phyloP scores from a whole-genome alignment of 257 asterid genomes.

The Solanum virginianum region DNA sequence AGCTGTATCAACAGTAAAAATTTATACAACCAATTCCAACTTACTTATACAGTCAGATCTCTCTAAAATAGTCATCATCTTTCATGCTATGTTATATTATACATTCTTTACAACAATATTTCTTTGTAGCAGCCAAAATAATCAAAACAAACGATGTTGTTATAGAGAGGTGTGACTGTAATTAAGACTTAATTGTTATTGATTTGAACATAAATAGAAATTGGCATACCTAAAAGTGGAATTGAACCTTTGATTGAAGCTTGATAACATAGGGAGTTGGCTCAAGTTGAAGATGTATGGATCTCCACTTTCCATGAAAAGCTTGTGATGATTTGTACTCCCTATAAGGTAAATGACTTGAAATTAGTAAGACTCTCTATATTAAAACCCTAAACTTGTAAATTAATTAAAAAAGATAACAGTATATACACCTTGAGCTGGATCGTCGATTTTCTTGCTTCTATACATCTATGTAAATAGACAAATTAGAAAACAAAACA shows the following conservation, averaged over 20 bases:
- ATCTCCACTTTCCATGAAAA: conserved; percentile 44
- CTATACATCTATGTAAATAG: conserved; percentile 50
- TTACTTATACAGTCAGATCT: not conserved
- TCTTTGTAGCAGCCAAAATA: not conserved
- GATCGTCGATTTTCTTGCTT: conserved; percentile 63
- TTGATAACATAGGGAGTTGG: conserved; percentile 38
- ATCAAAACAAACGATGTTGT: not conserved
- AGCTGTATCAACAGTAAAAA: too few species aligned
- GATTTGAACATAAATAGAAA: not conserved
- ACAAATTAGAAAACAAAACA: not conserved
- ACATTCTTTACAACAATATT: too few species aligned
- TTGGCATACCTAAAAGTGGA: conserved; percentile 33
- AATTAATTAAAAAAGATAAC: not conserved
- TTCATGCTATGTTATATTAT: not conserved
- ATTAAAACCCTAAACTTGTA: conserved; percentile 15
- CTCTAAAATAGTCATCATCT: not conserved
- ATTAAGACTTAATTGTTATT: not conserved
- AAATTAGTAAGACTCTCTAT: not conserved
- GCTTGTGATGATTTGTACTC: conserved; percentile 20
- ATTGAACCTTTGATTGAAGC: conserved; percentile 3
- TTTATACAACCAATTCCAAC: not conserved
- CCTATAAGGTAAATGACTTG: conserved; percentile 12
- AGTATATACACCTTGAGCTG: conserved; percentile 37
- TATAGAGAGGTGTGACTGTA: not conserved
- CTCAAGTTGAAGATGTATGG: conserved; percentile 47